phyloP scores from a whole-genome alignment of 108 stramenopile species.

The Skeletonema marinoi region DNA sequence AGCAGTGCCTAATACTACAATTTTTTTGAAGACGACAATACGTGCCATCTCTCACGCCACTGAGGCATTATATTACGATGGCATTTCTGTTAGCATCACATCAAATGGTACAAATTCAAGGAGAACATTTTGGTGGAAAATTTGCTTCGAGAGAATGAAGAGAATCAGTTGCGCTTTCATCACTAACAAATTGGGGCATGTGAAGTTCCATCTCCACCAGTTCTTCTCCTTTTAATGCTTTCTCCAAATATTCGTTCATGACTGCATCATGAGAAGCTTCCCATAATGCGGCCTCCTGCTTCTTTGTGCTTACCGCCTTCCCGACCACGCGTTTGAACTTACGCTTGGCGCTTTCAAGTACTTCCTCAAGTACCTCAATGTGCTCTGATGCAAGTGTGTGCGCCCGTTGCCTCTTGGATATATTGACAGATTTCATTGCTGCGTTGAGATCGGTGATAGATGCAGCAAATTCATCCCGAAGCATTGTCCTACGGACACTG shows the following conservation, averaged over 20 bases:
- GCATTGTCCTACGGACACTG: conserved; percentile 31
- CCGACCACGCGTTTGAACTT: conserved; percentile 33
- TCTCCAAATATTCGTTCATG: not conserved
- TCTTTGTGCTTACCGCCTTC: conserved; percentile 16
- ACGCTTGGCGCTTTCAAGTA: conserved; percentile 31
- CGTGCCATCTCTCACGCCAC: no score
- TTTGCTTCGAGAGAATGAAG: not conserved
- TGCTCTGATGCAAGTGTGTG: conserved; percentile 28
- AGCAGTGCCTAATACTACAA: no score
- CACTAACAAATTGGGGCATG: not conserved
- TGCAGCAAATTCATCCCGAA: conserved; percentile 32
- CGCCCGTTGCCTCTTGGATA: conserved; percentile 28
- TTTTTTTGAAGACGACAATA: no score
- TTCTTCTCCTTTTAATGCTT: not conserved
- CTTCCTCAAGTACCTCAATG: conserved; percentile 28
- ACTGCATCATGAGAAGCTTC: conserved; percentile 26
- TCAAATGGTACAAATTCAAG: not conserved
- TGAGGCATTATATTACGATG: no score
- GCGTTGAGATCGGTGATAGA: conserved; percentile 26
- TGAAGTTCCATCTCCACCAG: not conserved
- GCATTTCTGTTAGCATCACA: no score
- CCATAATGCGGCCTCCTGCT: conserved; percentile 49
- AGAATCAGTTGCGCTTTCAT: not conserved
- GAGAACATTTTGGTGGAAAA: not conserved
- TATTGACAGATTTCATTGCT: conserved; percentile 34